Percentiles rank a stretch among this genome's conserved stretches.
phyloP scores from a whole-genome alignment of 768 basidiomycete species.

The Lanmaoa pseudosensibilis region DNA sequence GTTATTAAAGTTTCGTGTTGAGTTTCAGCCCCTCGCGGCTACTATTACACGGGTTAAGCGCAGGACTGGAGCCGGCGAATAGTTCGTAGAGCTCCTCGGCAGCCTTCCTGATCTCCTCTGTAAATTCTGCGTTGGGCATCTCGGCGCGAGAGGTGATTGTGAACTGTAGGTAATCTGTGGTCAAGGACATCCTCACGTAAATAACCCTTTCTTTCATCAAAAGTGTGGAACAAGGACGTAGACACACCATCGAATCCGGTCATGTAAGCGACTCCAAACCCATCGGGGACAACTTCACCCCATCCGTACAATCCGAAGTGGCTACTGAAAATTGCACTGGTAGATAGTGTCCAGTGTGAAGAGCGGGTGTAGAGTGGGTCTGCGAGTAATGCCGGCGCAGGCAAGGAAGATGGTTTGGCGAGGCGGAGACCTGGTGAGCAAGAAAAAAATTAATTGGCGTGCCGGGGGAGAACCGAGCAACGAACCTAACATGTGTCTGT shows the following conservation, averaged over 20 bases:
- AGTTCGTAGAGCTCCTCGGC: conserved; percentile 72
- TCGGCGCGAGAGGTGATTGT: conserved; percentile 85
- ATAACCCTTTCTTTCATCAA: not conserved
- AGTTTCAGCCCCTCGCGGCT: not conserved
- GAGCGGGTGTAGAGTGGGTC: conserved; percentile 75
- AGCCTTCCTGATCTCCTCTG: conserved; percentile 62
- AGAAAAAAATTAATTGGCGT: not conserved
- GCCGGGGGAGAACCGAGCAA: not conserved
- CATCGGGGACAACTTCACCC: conserved; percentile 94
- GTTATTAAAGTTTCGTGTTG: conserved; percentile 22
- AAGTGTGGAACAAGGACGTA: not conserved
- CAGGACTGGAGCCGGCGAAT: conserved; percentile 29
- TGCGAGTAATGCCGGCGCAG: conserved; percentile 65
- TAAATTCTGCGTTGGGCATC: conserved; percentile 77
- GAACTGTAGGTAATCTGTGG: conserved; percentile 74
- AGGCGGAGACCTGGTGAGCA: conserved; percentile 63
- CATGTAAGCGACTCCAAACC: conserved; percentile 94
- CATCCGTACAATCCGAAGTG: conserved; percentile 87
- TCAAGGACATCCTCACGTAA: conserved; percentile 1
- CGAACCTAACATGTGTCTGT: conserved; percentile 84
- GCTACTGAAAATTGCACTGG: conserved; percentile 84
- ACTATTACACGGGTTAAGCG: not conserved
- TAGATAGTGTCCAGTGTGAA: conserved; percentile 86
- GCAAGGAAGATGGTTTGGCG: conserved; percentile 58
- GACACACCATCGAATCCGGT: conserved; percentile 77